These are phyloP conservation scores for Pleurotus pulmonarius DNA, from an alignment of 768 basidiomycete species.

Conservation along the genomic window DNA sequence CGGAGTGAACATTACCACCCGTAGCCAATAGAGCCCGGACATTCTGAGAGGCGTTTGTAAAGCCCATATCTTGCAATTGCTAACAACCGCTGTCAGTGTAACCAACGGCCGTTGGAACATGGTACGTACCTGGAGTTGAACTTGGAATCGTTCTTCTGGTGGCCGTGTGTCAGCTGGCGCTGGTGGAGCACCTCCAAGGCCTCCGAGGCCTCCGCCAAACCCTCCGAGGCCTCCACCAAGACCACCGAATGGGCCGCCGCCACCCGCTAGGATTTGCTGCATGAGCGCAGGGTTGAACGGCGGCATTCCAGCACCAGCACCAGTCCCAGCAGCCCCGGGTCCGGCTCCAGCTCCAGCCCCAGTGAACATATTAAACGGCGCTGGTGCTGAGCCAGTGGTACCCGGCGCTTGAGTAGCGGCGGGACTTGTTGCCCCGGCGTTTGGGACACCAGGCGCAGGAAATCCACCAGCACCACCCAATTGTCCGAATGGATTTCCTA, in stretches of 20 bases:
- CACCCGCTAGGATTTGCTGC: constrained; percentile 40
- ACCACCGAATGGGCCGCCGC: constrained; percentile 22
- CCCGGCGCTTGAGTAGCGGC: constrained; percentile 19
- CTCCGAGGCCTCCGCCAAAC: constrained; percentile 17
- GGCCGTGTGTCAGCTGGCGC: constrained; percentile 66
- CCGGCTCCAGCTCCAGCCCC: constrained; percentile 21
- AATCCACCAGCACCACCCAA: constrained; percentile 30
- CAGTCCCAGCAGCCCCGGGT: constrained; percentile 19
- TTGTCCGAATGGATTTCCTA: constrained; percentile 11
- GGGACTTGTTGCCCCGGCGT: constrained; percentile 22
- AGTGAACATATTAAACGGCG: constrained; percentile 15
- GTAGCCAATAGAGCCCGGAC: constrained; percentile 87
- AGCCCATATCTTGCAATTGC: constrained; percentile 96
- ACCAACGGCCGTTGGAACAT: background rate
- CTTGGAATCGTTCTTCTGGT: constrained; percentile 91
- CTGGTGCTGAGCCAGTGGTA: constrained; percentile 16
- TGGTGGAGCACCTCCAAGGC: constrained; percentile 28
- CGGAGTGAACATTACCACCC: constrained; percentile 88
- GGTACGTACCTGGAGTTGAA: constrained; percentile 64
- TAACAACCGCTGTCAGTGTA: constrained; percentile 20
- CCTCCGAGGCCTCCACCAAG: constrained; percentile 15
- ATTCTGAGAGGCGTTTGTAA: constrained; percentile 86
- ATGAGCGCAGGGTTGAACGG: constrained; percentile 39
- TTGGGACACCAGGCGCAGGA: constrained; percentile 62
- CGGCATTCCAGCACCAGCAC: constrained; percentile 16